Percentiles rank a stretch among this genome's conserved stretches.
These are phyloP conservation scores for Sporothrix protearum DNA, from an alignment of 2,329 filamentous ascomycete species.

Conservation along the genomic window DNA sequence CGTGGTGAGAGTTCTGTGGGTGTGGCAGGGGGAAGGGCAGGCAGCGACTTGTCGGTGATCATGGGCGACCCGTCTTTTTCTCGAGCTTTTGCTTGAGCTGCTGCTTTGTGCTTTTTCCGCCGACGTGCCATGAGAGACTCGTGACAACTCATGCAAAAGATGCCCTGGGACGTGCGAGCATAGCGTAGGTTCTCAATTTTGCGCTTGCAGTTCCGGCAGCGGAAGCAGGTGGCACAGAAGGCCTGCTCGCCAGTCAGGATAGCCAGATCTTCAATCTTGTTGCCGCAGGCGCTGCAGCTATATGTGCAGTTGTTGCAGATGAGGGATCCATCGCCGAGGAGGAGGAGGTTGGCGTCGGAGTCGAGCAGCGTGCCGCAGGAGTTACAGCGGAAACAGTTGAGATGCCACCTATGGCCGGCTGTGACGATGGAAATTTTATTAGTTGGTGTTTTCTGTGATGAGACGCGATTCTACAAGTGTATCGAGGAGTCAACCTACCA, in stretches of 20 bases:
- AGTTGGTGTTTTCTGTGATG: neutral
- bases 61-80: constrained; percentile 63
- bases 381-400: constrained; percentile 97
- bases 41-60: constrained; percentile 86
- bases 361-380: constrained; percentile 93
- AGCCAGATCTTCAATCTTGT: constrained; percentile 97
- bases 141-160: constrained; percentile 99
- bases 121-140: constrained; percentile 92
- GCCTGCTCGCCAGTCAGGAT: constrained; percentile 97
- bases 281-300: constrained; percentile 91
- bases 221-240: constrained; percentile 95
- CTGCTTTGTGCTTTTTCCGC: constrained; percentile 77
- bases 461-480: neutral
- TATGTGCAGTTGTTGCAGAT: constrained; percentile 99
- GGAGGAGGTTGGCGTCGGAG: constrained; percentile 93
- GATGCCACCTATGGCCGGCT: constrained; percentile 98
- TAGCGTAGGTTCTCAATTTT: constrained; percentile 98
- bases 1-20: constrained; percentile 67
- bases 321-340: constrained; percentile 93
- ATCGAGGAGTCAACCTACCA: constrained; percentile 57
- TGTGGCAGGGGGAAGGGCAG: constrained; percentile 75
- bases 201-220: constrained; percentile 95
- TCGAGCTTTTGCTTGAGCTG: constrained; percentile 56
- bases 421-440: constrained; percentile 15
- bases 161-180: constrained; percentile 94